A percentile compares a stretch with the other conserved stretches of the same genome.
Conservation (phyloP, 805 yeast species). For the Wickerhamiella hasegawae region DNA sequence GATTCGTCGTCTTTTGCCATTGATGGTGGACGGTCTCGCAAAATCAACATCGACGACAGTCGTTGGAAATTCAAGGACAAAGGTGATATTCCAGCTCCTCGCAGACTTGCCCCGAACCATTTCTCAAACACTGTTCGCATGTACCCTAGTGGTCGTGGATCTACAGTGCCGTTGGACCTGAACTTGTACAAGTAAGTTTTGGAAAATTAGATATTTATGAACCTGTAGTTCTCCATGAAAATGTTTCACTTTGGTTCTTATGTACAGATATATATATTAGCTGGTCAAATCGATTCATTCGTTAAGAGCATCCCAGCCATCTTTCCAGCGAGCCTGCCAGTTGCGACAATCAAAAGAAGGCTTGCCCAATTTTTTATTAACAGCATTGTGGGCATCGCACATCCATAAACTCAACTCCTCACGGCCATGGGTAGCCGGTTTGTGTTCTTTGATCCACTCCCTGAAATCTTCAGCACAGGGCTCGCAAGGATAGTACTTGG, state of each 20-base stretch:
- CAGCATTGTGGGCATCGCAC: constrained; percentile 89
- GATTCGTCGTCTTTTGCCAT: neutral
- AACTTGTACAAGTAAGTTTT: constrained; percentile 17
- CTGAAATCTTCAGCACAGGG: constrained; percentile 80
- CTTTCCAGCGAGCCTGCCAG: constrained; percentile 92
- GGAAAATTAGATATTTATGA: neutral
- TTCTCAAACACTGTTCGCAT: constrained; percentile 57
- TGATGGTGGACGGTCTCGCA: neutral
- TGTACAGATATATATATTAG: constrained; percentile 9
- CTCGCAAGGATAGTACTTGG: constrained; percentile 84
- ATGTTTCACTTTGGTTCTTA: neutral
- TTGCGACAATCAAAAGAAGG: constrained; percentile 70
- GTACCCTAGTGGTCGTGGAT: constrained; percentile 92
- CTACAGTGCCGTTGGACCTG: constrained; percentile 73
- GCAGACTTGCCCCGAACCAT: constrained; percentile 26
- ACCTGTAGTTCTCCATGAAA: neutral
- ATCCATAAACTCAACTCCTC: constrained; percentile 82
- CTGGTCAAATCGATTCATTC: neutral
- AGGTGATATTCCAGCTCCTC: constrained; percentile 69
- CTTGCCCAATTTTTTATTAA: constrained; percentile 76
- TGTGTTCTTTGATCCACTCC: constrained; percentile 33
- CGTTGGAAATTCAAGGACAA: constrained; percentile 56
- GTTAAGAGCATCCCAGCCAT: constrained; percentile 54
- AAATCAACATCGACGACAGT: constrained; percentile 46
- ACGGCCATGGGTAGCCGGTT: constrained; percentile 30